A percentile compares a stretch with the other conserved stretches of the same genome.
phyloP scores from a whole-genome alignment of 2,329 filamentous ascomycete genomes.

The Fusarium liriodendri region DNA sequence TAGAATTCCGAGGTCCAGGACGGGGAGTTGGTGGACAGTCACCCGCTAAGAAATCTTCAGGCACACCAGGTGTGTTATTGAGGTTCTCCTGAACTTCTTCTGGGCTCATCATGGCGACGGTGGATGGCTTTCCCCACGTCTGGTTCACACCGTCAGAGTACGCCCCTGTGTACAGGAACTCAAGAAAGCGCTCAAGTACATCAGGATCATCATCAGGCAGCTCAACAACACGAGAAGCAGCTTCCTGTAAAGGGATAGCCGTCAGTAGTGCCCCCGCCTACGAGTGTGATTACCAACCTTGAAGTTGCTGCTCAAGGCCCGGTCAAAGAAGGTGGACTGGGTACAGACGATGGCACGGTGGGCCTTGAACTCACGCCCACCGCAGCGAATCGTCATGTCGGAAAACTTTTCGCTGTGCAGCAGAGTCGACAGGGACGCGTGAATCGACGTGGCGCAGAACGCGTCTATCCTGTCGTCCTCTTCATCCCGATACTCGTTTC shows the following conservation, averaged over 20 bases:
- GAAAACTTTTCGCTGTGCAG: constrained; percentile 40
- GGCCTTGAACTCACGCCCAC: constrained; percentile 44
- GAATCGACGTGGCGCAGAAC: constrained; percentile 8
- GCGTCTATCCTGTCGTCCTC: not conserved
- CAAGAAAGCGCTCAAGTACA: constrained; percentile 41
- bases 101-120: not conserved
- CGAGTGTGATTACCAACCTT: constrained; percentile 31
- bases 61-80: not conserved
- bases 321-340: constrained; percentile 49
- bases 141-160: constrained; percentile 24
- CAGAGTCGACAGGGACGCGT: constrained; percentile 7
- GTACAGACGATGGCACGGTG: constrained; percentile 51
- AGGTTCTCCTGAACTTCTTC: constrained; percentile 20
- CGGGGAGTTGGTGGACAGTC: not conserved
- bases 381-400: constrained; percentile 50
- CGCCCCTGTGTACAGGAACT: constrained; percentile 46
- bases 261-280: not conserved
- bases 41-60: not conserved
- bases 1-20: not conserved
- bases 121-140: not conserved
- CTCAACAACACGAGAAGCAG: constrained; percentile 25
- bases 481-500: not conserved
- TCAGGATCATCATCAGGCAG: constrained; percentile 46
- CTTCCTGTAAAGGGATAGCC: constrained; percentile 29
- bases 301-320: constrained; percentile 42